phyloP scores from a whole-genome alignment of 768 basidiomycete genomes.

The Mycena indigotica region DNA sequence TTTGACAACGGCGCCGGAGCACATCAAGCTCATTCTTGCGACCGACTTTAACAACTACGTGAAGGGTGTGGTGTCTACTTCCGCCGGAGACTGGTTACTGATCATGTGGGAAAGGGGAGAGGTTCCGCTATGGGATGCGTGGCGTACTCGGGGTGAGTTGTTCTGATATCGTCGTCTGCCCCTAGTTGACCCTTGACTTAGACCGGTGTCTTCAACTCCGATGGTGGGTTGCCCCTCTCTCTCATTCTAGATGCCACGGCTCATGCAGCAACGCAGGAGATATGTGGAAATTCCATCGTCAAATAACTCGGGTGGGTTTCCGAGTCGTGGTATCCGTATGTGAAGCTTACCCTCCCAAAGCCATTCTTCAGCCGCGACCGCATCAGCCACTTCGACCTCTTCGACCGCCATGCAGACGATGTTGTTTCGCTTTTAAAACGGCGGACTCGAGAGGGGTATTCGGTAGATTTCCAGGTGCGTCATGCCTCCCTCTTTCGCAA shows the following conservation, averaged over 20 bases:
- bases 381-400: slow-evolving; percentile 62
- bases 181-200: background rate
- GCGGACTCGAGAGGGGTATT: slow-evolving; percentile 50
- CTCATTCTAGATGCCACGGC: background rate
- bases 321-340: no score
- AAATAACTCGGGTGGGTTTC: slow-evolving; percentile 19
- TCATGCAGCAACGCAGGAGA: slow-evolving; percentile 39
- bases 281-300: slow-evolving; percentile 53
- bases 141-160: slow-evolving; percentile 18
- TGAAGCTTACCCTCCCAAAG: no score
- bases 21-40: slow-evolving; percentile 30
- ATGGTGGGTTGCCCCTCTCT: slow-evolving; percentile 36
- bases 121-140: slow-evolving; percentile 14
- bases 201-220: slow-evolving; percentile 61
- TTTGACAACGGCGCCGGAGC: slow-evolving; percentile 24
- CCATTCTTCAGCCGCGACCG: slow-evolving; percentile 30
- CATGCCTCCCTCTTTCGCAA: background rate
- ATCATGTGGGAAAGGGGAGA: slow-evolving; percentile 2
- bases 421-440: slow-evolving; percentile 47
- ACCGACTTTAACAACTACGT: slow-evolving; percentile 32
- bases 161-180: background rate
- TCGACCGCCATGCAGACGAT: slow-evolving; percentile 55
- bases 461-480: slow-evolving; percentile 60
- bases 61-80: slow-evolving; percentile 21
- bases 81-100: background rate